Conservation (phyloP, 805 yeast species). For the Sugiyamaella marilandica region DNA sequence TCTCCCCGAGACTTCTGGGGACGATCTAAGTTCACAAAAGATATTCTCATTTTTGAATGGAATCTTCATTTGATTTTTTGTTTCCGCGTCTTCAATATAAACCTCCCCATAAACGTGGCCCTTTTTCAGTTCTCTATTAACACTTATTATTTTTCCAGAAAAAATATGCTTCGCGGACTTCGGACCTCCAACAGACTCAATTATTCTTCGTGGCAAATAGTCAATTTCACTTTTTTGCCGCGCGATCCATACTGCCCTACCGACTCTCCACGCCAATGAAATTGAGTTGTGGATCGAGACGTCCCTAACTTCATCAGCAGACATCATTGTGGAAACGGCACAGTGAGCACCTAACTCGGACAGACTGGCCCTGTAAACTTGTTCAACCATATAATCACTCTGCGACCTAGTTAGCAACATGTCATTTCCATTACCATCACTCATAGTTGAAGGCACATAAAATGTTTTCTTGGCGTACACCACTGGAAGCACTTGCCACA, state of each 20-base stretch:
- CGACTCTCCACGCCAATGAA: conserved; percentile 46
- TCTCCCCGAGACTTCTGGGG: conserved; percentile 17
- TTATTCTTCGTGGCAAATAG: conserved; percentile 33
- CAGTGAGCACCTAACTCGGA: conserved; percentile 43
- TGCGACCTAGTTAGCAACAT: conserved; percentile 14
- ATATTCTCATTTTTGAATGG: conserved; percentile 50
- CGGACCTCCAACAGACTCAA: conserved; percentile 37
- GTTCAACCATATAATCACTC: conserved; percentile 36
- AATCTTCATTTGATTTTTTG: conserved; percentile 23
- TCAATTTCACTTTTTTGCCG: conserved; percentile 37
- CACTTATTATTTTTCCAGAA: conserved; percentile 42
- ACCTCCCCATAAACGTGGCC: conserved; percentile 42
- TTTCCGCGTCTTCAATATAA: conserved; percentile 27
- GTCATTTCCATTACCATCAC: conserved; percentile 39
- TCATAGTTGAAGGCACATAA: conserved; percentile 19
- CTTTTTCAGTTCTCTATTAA: conserved; percentile 39
- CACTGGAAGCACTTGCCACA: conserved; percentile 38
- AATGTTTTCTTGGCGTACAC: conserved; percentile 5
- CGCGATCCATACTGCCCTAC: conserved; percentile 40
- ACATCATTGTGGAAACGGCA: conserved; percentile 35
- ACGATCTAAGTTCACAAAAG: conserved; percentile 26
- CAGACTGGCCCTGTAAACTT: conserved; percentile 39
- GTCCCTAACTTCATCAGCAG: conserved; percentile 25
- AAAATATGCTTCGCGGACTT: conserved; percentile 34
- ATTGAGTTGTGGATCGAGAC: conserved; percentile 35